Conservation (phyloP, 768 basidiomycete species). For the Holtermanniella nyarrowii region DNA sequence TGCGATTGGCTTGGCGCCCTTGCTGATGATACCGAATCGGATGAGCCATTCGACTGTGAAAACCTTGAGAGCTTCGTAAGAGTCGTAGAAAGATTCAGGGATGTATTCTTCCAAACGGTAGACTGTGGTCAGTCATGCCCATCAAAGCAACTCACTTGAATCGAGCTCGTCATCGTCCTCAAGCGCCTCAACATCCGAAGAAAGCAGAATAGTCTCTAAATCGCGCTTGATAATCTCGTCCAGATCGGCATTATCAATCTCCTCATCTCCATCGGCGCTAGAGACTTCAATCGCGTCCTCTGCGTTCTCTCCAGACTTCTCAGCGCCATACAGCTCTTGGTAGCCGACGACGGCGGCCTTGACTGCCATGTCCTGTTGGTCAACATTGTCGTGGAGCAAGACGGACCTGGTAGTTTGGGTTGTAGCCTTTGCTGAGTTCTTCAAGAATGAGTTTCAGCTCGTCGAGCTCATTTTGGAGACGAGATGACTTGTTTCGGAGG, state of each 20-base stretch:
- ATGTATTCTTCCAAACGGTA: slow-evolving; percentile 71
- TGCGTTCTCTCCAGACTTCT: slow-evolving; percentile 27
- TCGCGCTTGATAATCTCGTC: slow-evolving; percentile 50
- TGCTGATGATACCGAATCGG: slow-evolving; percentile 52
- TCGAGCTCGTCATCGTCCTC: slow-evolving; percentile 44
- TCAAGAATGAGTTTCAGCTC: slow-evolving; percentile 73
- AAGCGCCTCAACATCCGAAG: slow-evolving; percentile 61
- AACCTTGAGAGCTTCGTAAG: slow-evolving; percentile 60
- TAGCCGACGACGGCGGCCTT: slow-evolving; percentile 91
- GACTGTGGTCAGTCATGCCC: slow-evolving; percentile 47
- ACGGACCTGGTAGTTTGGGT: slow-evolving; percentile 77
- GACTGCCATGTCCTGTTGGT: slow-evolving; percentile 77
- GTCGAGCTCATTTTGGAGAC: slow-evolving; percentile 63
- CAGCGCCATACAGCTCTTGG: slow-evolving; percentile 46
- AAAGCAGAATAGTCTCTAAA: slow-evolving; percentile 62
- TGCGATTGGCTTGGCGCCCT: slow-evolving; percentile 10
- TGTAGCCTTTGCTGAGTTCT: slow-evolving; percentile 72
- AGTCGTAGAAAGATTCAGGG: slow-evolving; percentile 65
- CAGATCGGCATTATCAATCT: slow-evolving; percentile 45
- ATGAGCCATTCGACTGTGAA: slow-evolving; percentile 55
- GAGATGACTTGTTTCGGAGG: slow-evolving; percentile 60
- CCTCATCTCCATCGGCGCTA: slow-evolving; percentile 24
- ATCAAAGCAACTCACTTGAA: slow-evolving; percentile 49
- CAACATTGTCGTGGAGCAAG: neutral
- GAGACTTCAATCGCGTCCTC: slow-evolving; percentile 9